Base-by-base conservation (phyloP, 345 rosid genomes). In the Acer saccharum region DNA sequence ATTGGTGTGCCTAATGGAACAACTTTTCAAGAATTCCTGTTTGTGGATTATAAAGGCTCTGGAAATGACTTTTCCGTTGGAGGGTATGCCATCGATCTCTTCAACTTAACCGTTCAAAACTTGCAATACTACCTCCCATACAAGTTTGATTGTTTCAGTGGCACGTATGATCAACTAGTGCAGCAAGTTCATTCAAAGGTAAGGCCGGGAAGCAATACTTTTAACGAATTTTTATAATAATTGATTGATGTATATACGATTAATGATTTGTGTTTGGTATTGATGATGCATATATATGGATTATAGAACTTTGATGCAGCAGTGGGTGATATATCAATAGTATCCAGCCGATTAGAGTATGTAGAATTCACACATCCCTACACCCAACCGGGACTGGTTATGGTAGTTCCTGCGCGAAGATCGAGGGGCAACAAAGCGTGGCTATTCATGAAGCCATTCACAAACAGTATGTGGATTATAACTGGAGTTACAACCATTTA, bases 351-450 rank as follows among this genome's bases (percentile, higher is more conserved):
- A 63, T 65, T 48, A 1, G 3, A 65, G 55, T 5, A 74, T 65
- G 84, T 66, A 23, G 84, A 82, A 17, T 82, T 82, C 69, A 69
- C 84, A 10, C 81, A 46, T 21, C 79, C 81, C 12, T 82, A 78
- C 71, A 63, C 84, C 2, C 81, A 74, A 54, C 18, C 78, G 25
- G 81, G 73, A 73, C 41, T 81, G 74, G 69, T 77, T 55, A 62
- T 77, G 78, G 12, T 81, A 25, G 80, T 77, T 10, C 81, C 78
- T 0, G 69, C 44, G 10, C 52, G 12, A 13, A 3, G 76, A 7
- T 17, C 12, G 58, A 21, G 10, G 60, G 1, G 43, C 29, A 77
- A 57, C 16, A 73, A 57, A 63, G 76, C 68, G 39, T 81, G 78
- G 81, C 68, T 74, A 54, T 68, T 81, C 68, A 43, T 57, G 58